Evolutionary conservation across 2,329 filamentous ascomycete genomes (phyloP), one percentile per base, ranked within the genome.

Genomic region (Rugonectria rugulosa): DNA sequence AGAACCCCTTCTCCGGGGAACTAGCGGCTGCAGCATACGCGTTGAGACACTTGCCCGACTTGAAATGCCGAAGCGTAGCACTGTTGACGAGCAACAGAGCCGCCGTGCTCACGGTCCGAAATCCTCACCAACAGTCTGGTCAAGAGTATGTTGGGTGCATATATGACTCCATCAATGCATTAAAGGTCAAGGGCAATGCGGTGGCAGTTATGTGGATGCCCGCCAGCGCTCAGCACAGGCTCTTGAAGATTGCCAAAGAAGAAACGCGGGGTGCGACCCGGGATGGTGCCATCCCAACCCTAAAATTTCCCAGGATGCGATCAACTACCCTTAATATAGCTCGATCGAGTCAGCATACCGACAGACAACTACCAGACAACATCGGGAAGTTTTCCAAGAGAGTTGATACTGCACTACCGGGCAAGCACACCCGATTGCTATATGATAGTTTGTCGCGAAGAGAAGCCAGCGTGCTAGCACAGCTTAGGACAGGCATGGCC

Each of bases 401-500:
- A 42, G 51, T 65, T n/a, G 52, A 64, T 31, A 49, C 19, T 23
- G 52, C 51, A 11, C 31, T 63, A 17, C 56, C 54, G 20, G 59
- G 61, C 11, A 53, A 60, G 17, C 48, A 63, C 38, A 63, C 56
- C 12, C 27, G 47, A 21, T 34, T 54, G 24, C 40, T 66, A 14
- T 68, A 68, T 36, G 47, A 67, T 10, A 4, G 20, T 7, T 32
- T 63, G 37, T 52, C 51, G 20, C 57, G 37, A 49, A 63, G 52
- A 24, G 60, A 67, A 31, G 57, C 60, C 10, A 62, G 51, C 15
- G 53, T 64, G 36, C 41, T 57, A 11, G 57, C 52, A 9, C 34
- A 64, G 48, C 60, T 67, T 2, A 50, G 61, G 34, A 67, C 53
- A 23, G 52, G 57, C 19, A 62, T 66, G 40, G 44, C 41, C 2